Evolutionary conservation across 768 basidiomycete genomes (phyloP), one percentile per base, ranked within the genome.

Genomic region (Hygrocybe coccinea): DNA sequence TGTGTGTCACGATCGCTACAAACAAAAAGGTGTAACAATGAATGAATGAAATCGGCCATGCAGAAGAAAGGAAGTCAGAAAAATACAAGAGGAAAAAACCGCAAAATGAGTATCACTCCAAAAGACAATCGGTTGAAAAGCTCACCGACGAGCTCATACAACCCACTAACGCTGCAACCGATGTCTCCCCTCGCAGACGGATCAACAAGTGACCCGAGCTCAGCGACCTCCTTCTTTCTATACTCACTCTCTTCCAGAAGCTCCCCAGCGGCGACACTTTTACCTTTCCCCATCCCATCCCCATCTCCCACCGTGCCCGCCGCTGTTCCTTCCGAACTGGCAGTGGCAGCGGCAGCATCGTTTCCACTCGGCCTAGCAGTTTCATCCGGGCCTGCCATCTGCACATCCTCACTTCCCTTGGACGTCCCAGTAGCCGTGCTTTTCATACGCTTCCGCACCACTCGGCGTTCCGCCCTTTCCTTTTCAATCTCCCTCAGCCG

Each of bases 111-210:
- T 48, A 21, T 51, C 8, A 17, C 3, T 14, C 34, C 14, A 46
- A 19, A 17, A 49, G 10, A 51, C 6, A 33, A 19, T 17, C 21
- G 43, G 17, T 15, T 7, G 7, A 2, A 3, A 79, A n/a, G n/a
- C 89, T 64, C 59, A 90, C 93, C 93, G 56, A 89, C 85, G 34
- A 99, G 82, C 49, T 97, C 95, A 66, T 97, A 99, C 65, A 98
- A 61, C 8, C 90, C 93, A 17, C 83, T 88, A 19, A 79, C 73
- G 69, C 87, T 95, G 54, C 82, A 75, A 0, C 92, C 95, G 9
- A 82, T 68, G 64, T 92, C 92, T 2, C 67, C 73, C 67, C 79
- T 85, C 52, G 90, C 58, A 43, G 79, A 81, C 0, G 82, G 72
- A 62, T 84, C 76, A 2, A 93, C 75, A 5, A 95, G 76, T 22